phyloP scores from a whole-genome alignment of 2,329 filamentous ascomycete genomes.

The Colletotrichum sp. region DNA sequence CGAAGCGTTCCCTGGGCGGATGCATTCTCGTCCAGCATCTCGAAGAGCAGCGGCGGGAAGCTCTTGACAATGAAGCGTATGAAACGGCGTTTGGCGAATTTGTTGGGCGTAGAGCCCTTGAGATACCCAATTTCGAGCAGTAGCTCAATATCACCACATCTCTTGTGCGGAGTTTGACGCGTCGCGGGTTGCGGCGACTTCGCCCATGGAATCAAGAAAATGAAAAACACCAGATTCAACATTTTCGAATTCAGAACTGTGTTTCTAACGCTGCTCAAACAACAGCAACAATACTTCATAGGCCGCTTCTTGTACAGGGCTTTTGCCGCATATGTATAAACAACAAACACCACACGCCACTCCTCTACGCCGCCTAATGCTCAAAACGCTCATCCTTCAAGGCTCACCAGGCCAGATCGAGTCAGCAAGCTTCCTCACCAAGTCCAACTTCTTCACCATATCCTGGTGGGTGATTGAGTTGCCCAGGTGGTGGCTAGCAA shows the following conservation, averaged over 20 bases:
- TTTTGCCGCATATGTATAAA: background rate
- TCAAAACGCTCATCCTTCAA: background rate
- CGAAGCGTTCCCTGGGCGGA: background rate
- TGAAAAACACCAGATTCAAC: background rate
- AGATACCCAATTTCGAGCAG: conserved; percentile 8
- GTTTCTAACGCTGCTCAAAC: accelerated
- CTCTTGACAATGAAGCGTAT: background rate
- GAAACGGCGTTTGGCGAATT: conserved; percentile 2
- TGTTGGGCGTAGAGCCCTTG: background rate
- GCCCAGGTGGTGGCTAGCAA: conserved; percentile 55
- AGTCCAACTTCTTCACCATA: conserved; percentile 12
- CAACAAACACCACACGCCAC: background rate
- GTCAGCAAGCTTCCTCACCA: conserved; percentile 13
- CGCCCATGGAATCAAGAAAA: accelerated
- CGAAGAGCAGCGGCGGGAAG: background rate
- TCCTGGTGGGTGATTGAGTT: conserved; percentile 17
- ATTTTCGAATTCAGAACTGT: accelerated
- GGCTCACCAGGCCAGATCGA: conserved; percentile 20
- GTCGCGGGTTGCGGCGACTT: background rate
- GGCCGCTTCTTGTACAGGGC: background rate
- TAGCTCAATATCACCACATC: background rate
- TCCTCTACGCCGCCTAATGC: background rate
- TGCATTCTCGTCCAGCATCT: background rate
- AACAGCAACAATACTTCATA: accelerated
- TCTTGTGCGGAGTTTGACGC: background rate